Conservation (phyloP, 805 yeast genomes). For the Cyberlindnera galapagoensis region DNA sequence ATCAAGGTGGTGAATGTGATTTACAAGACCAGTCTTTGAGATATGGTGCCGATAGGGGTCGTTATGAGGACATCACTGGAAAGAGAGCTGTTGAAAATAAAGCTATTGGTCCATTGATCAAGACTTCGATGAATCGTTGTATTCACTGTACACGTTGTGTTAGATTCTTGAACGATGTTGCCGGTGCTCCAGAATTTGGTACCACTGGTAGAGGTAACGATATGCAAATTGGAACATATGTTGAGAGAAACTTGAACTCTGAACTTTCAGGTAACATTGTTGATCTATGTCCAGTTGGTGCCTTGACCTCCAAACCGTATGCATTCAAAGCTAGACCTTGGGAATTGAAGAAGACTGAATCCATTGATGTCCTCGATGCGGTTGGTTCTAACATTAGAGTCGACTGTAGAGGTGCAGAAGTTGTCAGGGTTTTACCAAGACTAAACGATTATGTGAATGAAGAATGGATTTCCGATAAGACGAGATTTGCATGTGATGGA, state of each 20-base stretch:
- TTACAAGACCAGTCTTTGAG: constrained; percentile 81
- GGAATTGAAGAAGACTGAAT: constrained; percentile 86
- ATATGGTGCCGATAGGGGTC: constrained; percentile 81
- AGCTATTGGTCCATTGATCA: constrained; percentile 83
- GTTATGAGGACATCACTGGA: constrained; percentile 75
- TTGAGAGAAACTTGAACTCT: constrained; percentile 76
- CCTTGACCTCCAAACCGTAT: constrained; percentile 82
- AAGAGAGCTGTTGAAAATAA: constrained; percentile 89
- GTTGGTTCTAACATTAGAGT: constrained; percentile 79
- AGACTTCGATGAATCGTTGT: constrained; percentile 89
- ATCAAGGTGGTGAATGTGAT: constrained; percentile 94
- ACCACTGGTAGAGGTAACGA: constrained; percentile 88
- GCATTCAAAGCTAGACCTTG: constrained; percentile 92
- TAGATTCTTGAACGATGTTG: constrained; percentile 82
- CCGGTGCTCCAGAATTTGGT: constrained; percentile 90
- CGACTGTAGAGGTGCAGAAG: constrained; percentile 82
- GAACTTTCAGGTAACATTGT: constrained; percentile 84
- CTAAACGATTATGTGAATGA: constrained; percentile 82
- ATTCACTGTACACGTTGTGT: constrained; percentile 91
- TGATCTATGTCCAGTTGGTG: constrained; percentile 90
- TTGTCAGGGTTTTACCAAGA: constrained; percentile 81
- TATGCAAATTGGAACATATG: constrained; percentile 85
- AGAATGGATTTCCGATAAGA: constrained; percentile 88
- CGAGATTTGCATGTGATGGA: constrained; percentile 82
- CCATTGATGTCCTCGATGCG: constrained; percentile 79